Evolutionary conservation across 495 filamentous ascomycete genomes (phyloP).

Genomic region (Apiosordaria backusii): DNA sequence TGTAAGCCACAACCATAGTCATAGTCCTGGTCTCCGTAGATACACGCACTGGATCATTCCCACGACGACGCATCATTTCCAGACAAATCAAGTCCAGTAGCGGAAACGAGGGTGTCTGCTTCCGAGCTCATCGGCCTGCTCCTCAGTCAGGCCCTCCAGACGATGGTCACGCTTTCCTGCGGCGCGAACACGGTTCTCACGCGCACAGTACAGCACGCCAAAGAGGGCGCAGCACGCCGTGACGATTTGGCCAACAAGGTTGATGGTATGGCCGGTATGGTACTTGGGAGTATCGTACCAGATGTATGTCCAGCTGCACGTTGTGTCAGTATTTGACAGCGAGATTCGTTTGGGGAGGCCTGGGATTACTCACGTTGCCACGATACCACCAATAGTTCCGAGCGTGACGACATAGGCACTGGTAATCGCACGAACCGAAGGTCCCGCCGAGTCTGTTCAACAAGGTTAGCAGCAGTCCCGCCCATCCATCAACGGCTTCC

Average conservation of each 20-base stretch:
- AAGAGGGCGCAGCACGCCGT: constrained; percentile 41
- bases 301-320: constrained; percentile 52
- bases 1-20: background rate
- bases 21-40: background rate
- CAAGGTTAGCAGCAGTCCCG: background rate
- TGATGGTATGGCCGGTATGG: constrained; percentile 56
- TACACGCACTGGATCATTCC: background rate
- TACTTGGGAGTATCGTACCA: constrained; percentile 48
- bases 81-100: constrained; percentile 36
- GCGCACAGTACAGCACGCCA: constrained; percentile 50
- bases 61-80: background rate
- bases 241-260: constrained; percentile 47
- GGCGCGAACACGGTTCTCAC: constrained; percentile 51
- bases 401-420: constrained; percentile 52
- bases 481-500: background rate
- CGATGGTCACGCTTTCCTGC: constrained; percentile 50
- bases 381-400: constrained; percentile 54
- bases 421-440: constrained; percentile 53
- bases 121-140: constrained; percentile 46
- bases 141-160: constrained; percentile 48
- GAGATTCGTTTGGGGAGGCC: background rate
- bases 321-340: background rate
- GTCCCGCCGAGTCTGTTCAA: constrained; percentile 47
- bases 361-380: constrained; percentile 43
- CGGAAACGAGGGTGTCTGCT: constrained; percentile 53